Evolutionary conservation across 2,329 filamentous ascomycete species (phyloP).

Genomic region (Hirsutella rhossiliensis): DNA sequence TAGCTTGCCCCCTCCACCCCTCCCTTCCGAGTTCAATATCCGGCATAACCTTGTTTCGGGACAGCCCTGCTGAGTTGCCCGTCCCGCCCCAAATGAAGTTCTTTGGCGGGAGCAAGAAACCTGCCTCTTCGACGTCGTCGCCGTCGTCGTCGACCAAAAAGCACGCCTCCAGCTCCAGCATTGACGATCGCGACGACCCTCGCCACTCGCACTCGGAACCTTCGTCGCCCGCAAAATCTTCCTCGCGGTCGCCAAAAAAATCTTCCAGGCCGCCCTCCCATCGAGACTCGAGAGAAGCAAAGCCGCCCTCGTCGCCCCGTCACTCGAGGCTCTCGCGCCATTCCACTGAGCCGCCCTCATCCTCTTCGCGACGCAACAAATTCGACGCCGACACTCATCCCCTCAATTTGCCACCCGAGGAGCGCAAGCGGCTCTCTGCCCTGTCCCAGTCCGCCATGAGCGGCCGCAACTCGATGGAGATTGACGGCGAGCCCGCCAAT

Average conservation of each 20-base stretch:
- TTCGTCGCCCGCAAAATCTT: conserved; percentile 23
- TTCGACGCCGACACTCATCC: conserved; percentile 67
- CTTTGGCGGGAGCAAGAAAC: conserved; percentile 33
- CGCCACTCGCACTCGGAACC: conserved; percentile 24
- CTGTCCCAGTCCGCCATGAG: conserved; percentile 48
- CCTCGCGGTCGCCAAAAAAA: conserved; percentile 16
- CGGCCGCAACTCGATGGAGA: conserved; percentile 59
- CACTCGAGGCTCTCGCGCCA: conserved; percentile 34
- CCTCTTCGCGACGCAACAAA: conserved; percentile 36
- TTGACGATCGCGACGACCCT: conserved; percentile 24
- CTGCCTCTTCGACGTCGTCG: conserved; percentile 11
- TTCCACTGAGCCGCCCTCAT: conserved; percentile 33
- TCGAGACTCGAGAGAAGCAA: conserved; percentile 11
- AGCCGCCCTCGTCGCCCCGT: conserved; percentile 20
- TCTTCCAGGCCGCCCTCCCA: conserved; percentile 18
- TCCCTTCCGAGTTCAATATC: conserved; percentile 15
- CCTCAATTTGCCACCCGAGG: conserved; percentile 80
- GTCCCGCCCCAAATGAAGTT: conserved; percentile 35
- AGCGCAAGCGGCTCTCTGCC: conserved; percentile 64
- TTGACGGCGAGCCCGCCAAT: conserved; percentile 53
- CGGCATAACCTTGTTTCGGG: conserved; percentile 28
- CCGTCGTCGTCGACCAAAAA: conserved; percentile 22
- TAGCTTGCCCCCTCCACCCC: conserved; percentile 5
- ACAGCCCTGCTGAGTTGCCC: conserved; percentile 12
- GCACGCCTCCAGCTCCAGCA: conserved; percentile 19